phyloP scores from a whole-genome alignment of 2,329 filamentous ascomycete species.

The Trichoderma gracile region DNA sequence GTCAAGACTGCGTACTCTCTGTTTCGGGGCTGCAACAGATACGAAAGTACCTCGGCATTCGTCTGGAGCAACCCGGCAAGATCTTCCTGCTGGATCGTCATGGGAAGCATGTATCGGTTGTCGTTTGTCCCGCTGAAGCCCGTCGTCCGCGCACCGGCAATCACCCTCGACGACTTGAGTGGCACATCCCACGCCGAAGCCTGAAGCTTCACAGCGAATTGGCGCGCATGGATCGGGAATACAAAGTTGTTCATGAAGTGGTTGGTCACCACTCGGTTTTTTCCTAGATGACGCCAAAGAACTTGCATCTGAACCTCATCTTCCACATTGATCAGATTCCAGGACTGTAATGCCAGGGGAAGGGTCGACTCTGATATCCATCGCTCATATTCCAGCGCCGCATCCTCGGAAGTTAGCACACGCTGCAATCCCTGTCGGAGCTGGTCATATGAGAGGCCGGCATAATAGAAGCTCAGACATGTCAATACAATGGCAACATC shows the following conservation, averaged over 20 bases:
- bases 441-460: slow-evolving; percentile 53
- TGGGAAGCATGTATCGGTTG: slow-evolving; percentile 57
- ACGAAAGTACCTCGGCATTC: slow-evolving; percentile 63
- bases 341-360: slow-evolving; percentile 50
- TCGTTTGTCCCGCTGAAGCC: slow-evolving; percentile 76
- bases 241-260: slow-evolving; percentile 65
- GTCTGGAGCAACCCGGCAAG: slow-evolving; percentile 58
- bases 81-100: slow-evolving; percentile 61
- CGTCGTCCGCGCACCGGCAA: slow-evolving; percentile 49
- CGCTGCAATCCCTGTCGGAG: slow-evolving; percentile 51
- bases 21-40: slow-evolving; percentile 56
- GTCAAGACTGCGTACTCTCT: slow-evolving; percentile 44
- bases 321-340: slow-evolving; percentile 60
- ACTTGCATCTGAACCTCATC: slow-evolving; percentile 53
- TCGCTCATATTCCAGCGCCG: slow-evolving; percentile 55
- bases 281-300: slow-evolving; percentile 53
- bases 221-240: slow-evolving; percentile 64
- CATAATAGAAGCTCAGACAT: slow-evolving; percentile 67
- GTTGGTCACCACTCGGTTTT: slow-evolving; percentile 54
- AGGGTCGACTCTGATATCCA: slow-evolving; percentile 48
- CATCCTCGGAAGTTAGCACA: slow-evolving; percentile 55
- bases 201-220: slow-evolving; percentile 64
- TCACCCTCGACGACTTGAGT: slow-evolving; percentile 36
- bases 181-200: slow-evolving; percentile 70
- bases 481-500: slow-evolving; percentile 67